These are phyloP conservation scores for Pluteus cervinus DNA, from an alignment of 768 basidiomycete genomes.

Conservation along the genomic window DNA sequence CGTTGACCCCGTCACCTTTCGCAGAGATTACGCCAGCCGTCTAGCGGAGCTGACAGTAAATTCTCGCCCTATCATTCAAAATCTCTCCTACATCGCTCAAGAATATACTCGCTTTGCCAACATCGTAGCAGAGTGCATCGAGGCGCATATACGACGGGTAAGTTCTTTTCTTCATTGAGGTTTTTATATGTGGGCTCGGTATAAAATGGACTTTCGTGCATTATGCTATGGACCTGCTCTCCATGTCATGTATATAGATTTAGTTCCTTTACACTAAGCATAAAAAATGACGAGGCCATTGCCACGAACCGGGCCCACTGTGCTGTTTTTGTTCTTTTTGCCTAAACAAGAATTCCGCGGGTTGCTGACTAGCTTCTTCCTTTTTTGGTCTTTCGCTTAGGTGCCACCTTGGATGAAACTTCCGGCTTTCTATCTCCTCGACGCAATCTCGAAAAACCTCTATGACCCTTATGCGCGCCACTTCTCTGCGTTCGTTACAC, in stretches of 20 bases:
- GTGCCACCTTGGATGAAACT: constrained; percentile 87
- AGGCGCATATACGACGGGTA: constrained; percentile 84
- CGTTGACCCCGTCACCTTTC: constrained; percentile 65
- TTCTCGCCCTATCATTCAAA: constrained; percentile 91
- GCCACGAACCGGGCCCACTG: constrained; percentile 17
- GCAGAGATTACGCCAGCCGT: constrained; percentile 69
- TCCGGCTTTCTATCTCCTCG: constrained; percentile 90
- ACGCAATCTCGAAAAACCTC: constrained; percentile 96
- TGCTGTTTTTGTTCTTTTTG: constrained; percentile 19
- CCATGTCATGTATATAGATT: constrained; percentile 30
- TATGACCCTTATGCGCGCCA: constrained; percentile 87
- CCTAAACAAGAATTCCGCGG: constrained; percentile 32
- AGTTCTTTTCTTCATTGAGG: constrained; percentile 38
- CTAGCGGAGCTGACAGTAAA: constrained; percentile 86
- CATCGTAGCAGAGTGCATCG: constrained; percentile 76
- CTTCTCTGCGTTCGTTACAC: constrained; percentile 77
- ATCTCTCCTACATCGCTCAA: constrained; percentile 87
- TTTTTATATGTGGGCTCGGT: no score
- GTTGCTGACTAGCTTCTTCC: constrained; percentile 67
- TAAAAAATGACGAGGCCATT: no score
- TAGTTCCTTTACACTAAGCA: constrained; percentile 28
- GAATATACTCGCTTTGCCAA: constrained; percentile 75
- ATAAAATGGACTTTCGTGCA: constrained; percentile 1
- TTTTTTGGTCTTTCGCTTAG: constrained; percentile 43
- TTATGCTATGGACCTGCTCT: constrained; percentile 16